Conservation (phyloP, 2,329 filamentous ascomycete species). For the Alternaria dauci region DNA sequence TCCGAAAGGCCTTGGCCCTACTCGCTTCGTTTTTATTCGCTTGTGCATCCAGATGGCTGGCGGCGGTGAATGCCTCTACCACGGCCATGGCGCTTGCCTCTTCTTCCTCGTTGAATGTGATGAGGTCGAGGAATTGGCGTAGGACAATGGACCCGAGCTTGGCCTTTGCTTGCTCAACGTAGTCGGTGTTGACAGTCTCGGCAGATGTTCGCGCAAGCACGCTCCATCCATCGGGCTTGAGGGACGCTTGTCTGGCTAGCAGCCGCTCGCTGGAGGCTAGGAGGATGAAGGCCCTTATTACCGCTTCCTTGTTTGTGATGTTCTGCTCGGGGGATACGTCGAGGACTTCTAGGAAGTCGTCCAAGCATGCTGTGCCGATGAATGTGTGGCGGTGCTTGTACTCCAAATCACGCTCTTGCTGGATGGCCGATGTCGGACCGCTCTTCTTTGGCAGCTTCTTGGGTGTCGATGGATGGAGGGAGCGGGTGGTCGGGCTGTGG, state of each 20-base stretch:
- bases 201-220: slow-evolving; percentile 35
- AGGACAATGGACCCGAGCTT: slow-evolving; percentile 41
- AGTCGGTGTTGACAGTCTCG: slow-evolving; percentile 30
- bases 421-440: slow-evolving; percentile 12
- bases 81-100: slow-evolving; percentile 29
- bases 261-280: slow-evolving; percentile 40
- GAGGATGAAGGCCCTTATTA: slow-evolving; percentile 36
- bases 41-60: slow-evolving; percentile 36
- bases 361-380: slow-evolving; percentile 43
- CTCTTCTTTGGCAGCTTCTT: slow-evolving; percentile 17
- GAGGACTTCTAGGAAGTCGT: slow-evolving; percentile 41
- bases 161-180: slow-evolving; percentile 33
- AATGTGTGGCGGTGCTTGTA: slow-evolving; percentile 48
- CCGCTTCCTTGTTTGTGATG: slow-evolving; percentile 29
- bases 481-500: slow-evolving; percentile 15
- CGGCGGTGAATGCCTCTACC: slow-evolving; percentile 41
- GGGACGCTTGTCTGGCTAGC: slow-evolving; percentile 35
- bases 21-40: slow-evolving; percentile 24
- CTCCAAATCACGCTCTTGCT: slow-evolving; percentile 39
- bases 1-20: slow-evolving; percentile 38
- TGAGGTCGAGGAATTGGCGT: slow-evolving; percentile 36
- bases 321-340: slow-evolving; percentile 29
- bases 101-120: slow-evolving; percentile 33
- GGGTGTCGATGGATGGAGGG: slow-evolving; percentile 9
- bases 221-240: slow-evolving; percentile 34